Evolutionary conservation across 371 early-diverging fungal genomes (phyloP).

Genomic region (Actinomortierella ambigua): DNA sequence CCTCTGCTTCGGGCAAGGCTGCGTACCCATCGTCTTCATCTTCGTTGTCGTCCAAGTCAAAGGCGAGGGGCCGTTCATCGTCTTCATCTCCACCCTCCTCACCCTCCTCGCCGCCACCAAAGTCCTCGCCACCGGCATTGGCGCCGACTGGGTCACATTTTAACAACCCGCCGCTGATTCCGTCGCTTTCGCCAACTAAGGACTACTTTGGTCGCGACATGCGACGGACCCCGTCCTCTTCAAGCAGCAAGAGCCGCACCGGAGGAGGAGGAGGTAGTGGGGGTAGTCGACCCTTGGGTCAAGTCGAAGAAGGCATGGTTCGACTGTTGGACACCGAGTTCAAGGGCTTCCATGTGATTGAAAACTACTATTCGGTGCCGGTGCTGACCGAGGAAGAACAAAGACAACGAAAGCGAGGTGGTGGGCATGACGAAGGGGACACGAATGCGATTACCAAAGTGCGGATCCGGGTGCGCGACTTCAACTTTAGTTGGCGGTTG

Average conservation of each 20-base stretch:
- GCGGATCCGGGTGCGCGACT: constrained; percentile 59
- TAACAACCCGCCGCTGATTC: too few species aligned
- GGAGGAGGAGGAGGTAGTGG: constrained; percentile 1
- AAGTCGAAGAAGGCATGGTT: constrained; percentile 40
- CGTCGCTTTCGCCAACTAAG: background rate
- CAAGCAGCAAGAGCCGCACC: constrained; percentile 1
- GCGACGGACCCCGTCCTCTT: background rate
- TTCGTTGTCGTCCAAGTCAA: too few species aligned
- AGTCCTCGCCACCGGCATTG: background rate
- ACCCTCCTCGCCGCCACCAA: constrained; percentile 1
- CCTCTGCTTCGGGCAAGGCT: background rate
- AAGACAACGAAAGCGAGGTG: too few species aligned
- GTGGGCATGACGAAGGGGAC: too few species aligned
- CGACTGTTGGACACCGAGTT: constrained; percentile 39
- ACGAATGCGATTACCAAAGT: constrained; percentile 44
- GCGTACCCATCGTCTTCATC: background rate
- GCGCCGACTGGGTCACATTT: too few species aligned
- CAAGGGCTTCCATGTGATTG: constrained; percentile 54
- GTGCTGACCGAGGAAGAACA: constrained; percentile 47
- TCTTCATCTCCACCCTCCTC: background rate
- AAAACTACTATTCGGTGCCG: constrained; percentile 67
- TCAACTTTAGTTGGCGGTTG: constrained; percentile 65
- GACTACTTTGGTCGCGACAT: constrained; percentile 2
- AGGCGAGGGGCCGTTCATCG: background rate
- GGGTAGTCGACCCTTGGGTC: constrained; percentile 4